phyloP scores from a whole-genome alignment of 352 stramenopile species.

The Phytophthora ohioensis region DNA sequence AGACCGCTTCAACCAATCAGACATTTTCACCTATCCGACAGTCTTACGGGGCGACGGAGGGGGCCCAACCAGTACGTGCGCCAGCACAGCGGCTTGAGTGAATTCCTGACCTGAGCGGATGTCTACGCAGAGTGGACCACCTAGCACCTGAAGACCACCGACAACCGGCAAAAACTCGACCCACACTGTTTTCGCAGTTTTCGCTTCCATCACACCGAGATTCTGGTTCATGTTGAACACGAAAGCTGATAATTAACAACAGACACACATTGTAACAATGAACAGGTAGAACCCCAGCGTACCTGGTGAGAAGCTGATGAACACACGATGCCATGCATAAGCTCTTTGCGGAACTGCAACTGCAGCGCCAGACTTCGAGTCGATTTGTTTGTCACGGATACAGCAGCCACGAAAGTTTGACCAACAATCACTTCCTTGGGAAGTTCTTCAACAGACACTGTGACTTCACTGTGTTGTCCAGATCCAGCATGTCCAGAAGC shows the following conservation, averaged over 20 bases:
- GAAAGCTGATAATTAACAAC: background rate
- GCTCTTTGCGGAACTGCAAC: constrained; percentile 79
- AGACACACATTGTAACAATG: background rate
- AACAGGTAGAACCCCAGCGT: constrained; percentile 1
- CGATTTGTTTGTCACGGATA: constrained; percentile 79
- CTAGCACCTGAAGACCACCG: constrained; percentile 71
- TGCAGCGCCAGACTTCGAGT: constrained; percentile 68
- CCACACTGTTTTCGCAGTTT: constrained; percentile 50
- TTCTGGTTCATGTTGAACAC: constrained; percentile 50
- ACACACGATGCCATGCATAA: constrained; percentile 79
- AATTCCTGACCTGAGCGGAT: constrained; percentile 70
- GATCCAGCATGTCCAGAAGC: constrained; percentile 10
- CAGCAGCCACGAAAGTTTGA: constrained; percentile 55
- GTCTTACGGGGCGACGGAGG: constrained; percentile 20
- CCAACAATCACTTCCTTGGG: constrained; percentile 62
- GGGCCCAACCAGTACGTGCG: constrained; percentile 61
- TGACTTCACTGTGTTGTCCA: constrained; percentile 49
- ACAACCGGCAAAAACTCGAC: constrained; percentile 76
- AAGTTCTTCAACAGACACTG: constrained; percentile 50
- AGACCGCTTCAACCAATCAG: constrained; percentile 2
- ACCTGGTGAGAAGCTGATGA: constrained; percentile 81
- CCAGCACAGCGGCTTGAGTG: constrained; percentile 50
- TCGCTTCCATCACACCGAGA: constrained; percentile 60
- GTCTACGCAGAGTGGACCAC: constrained; percentile 76
- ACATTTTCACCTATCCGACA: constrained; percentile 27